Percentiles rank a stretch among this genome's conserved stretches.
phyloP scores from a whole-genome alignment of 2,329 filamentous ascomycete species.

The Fusarium sulawesiense region DNA sequence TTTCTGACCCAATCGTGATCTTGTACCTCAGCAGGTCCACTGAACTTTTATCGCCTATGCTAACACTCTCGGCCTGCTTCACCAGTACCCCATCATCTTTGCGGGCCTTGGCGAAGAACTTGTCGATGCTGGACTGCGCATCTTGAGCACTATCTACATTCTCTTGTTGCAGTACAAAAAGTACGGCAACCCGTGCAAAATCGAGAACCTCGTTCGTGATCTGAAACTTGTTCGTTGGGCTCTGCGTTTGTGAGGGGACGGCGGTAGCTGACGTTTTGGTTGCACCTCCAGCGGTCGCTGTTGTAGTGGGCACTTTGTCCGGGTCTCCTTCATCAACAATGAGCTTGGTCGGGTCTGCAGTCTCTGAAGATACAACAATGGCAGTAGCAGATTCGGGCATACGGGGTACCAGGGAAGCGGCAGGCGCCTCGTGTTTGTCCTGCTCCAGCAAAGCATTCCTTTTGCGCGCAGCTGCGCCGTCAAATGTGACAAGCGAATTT shows the following conservation, averaged over 20 bases:
- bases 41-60: constrained; percentile 58
- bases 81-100: constrained; percentile 48
- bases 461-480: constrained; percentile 62
- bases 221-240: constrained; percentile 52
- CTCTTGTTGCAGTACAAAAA: constrained; percentile 70
- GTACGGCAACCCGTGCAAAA: constrained; percentile 71
- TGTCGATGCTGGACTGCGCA: constrained; percentile 66
- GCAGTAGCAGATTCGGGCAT: constrained; percentile 19
- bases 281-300: constrained; percentile 13
- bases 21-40: constrained; percentile 63
- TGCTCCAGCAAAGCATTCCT: constrained; percentile 46
- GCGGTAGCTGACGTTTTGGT: constrained; percentile 22
- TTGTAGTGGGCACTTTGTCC: constrained; percentile 16
- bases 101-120: constrained; percentile 61
- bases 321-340: constrained; percentile 41
- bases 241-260: constrained; percentile 24
- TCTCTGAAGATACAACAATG: constrained; percentile 37
- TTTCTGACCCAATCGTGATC: constrained; percentile 53
- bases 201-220: constrained; percentile 69
- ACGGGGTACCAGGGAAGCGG: constrained; percentile 22
- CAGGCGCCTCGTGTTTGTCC: constrained; percentile 25
- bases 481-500: constrained; percentile 89
- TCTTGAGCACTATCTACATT: constrained; percentile 61
- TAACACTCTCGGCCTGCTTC: constrained; percentile 55
- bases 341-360: constrained; percentile 33